Evolutionary conservation across 257 asterid species (phyloP), one percentile per base, ranked within the genome.

Genomic region (Henckelia pumila): DNA sequence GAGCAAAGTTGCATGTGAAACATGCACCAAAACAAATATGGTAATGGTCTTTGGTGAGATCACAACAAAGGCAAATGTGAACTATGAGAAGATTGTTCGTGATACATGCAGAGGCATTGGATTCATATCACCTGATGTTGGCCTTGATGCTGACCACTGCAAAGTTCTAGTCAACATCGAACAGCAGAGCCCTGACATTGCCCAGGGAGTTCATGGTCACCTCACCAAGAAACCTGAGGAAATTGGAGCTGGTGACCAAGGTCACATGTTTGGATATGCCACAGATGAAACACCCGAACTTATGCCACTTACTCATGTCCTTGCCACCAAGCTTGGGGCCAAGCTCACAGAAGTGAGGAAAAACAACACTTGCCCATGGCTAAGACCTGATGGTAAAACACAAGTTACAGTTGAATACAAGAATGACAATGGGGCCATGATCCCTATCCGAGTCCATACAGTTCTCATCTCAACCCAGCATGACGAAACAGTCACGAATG

Each of bases 21-120:
- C 95, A 40, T 85, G 95, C 93, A 84, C 96, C 10, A 89, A 89
- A 73, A 89, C 96, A 11, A 87, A 89, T 75, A 89, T 89, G 96
- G 96, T 89, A n/a, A 89, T 89, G 96, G 96, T 87, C 76, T 89
- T 89, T 50, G 95, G 96, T n/a, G 96, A 89, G 80, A 89, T 89
- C 79, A 89, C 96, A 47, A 89, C 97, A 80, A 85, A 87, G 77
- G 97, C 97, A 20, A 73, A 74, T 0, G 87, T 89, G 0, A 52
- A 89, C 79, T 89, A 89, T 28, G 95, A 89, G 79, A 89, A 89
- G 81, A 85, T 89, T 20, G 97, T 87, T 20, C 89, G 97, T 0
- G 89, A 82, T 58, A 89, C 97, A 25, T 89, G 97, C 84, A 81
- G 97, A 50, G 94, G 83, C 28, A 89, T 89, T 21, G 97, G 97